A percentile compares a stretch with the other conserved stretches of the same genome.
phyloP scores from a whole-genome alignment of 2,329 filamentous ascomycete genomes.

The Aspergillus brunneoviolaceus region DNA sequence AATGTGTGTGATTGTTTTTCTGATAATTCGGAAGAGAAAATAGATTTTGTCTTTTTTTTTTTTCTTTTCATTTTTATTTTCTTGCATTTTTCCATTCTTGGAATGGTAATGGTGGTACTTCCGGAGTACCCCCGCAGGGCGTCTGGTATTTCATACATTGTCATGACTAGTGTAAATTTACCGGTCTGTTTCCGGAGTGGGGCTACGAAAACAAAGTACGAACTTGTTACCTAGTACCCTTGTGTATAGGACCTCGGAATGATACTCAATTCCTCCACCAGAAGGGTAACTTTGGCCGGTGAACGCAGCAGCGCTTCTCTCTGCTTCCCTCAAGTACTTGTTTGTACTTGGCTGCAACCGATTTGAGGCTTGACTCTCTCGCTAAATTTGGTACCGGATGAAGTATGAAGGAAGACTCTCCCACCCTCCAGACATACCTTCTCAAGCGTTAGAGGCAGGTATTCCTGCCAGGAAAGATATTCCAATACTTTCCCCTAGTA shows the following conservation, averaged over 20 bases:
- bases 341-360: constrained; percentile 9
- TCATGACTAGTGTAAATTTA: constrained; percentile 27
- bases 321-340: neutral
- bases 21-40: neutral
- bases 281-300: constrained; percentile 7
- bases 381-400: neutral
- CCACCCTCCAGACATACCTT: neutral
- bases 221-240: constrained; percentile 7
- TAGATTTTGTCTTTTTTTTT: constrained; percentile 10
- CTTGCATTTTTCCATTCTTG: constrained; percentile 13
- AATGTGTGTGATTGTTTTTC: neutral
- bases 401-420: neutral
- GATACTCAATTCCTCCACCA: neutral
- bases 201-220: constrained; percentile 26
- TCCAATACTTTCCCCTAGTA: neutral
- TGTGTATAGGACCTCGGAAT: neutral
- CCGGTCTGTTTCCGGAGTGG: constrained; percentile 32
- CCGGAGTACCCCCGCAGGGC: constrained; percentile 29
- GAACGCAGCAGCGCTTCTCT: neutral
- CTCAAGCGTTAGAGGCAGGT: neutral
- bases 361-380: constrained; percentile 4
- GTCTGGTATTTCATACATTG: constrained; percentile 21
- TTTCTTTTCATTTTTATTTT: constrained; percentile 8
- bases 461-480: constrained; percentile 2
- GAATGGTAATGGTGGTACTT: constrained; percentile 20